Conservation (phyloP, 1,139 yeast species). For the Sugiyamaella sp. region DNA sequence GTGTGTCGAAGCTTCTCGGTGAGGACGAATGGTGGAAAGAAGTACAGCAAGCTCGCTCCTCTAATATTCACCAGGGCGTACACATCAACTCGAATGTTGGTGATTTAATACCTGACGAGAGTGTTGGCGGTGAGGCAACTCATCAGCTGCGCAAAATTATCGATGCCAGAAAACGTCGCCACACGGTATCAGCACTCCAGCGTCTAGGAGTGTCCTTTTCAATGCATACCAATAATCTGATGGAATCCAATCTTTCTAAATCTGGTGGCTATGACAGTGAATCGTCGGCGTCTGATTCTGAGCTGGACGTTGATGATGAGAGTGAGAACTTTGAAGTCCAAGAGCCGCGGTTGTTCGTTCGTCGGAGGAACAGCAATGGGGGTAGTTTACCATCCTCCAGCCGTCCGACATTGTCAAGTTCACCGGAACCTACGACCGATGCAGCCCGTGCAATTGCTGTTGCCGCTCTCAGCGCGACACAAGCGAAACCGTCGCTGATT, state of each 20-base stretch:
- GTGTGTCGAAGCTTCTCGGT: slow-evolving; percentile 46
- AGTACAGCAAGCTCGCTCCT: slow-evolving; percentile 57
- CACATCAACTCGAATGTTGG: slow-evolving; percentile 15
- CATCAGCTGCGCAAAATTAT: slow-evolving; percentile 25
- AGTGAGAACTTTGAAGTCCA: slow-evolving; percentile 33
- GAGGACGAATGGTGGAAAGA: slow-evolving; percentile 68
- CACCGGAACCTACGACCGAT: slow-evolving; percentile 1
- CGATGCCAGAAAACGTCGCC: slow-evolving; percentile 35
- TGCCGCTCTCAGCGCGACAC: slow-evolving; percentile 9
- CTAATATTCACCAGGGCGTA: slow-evolving; percentile 30
- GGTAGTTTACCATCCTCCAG: slow-evolving; percentile 1
- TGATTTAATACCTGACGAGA: slow-evolving; percentile 16
- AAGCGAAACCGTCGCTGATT: slow-evolving; percentile 25
- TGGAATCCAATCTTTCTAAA: slow-evolving; percentile 42
- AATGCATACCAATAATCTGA: slow-evolving; percentile 63
- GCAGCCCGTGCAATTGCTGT: slow-evolving; percentile 6
- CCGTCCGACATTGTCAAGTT: background rate
- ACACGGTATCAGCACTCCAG: slow-evolving; percentile 49
- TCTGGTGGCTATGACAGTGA: slow-evolving; percentile 38
- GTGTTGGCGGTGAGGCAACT: slow-evolving; percentile 14
- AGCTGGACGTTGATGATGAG: slow-evolving; percentile 26
- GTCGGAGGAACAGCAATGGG: slow-evolving; percentile 19
- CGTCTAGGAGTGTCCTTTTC: slow-evolving; percentile 74
- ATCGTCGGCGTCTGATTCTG: slow-evolving; percentile 27
- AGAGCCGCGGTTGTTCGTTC: slow-evolving; percentile 22